phyloP scores from a whole-genome alignment of 108 stramenopile genomes.

The Asterionellopsis glacialis region DNA sequence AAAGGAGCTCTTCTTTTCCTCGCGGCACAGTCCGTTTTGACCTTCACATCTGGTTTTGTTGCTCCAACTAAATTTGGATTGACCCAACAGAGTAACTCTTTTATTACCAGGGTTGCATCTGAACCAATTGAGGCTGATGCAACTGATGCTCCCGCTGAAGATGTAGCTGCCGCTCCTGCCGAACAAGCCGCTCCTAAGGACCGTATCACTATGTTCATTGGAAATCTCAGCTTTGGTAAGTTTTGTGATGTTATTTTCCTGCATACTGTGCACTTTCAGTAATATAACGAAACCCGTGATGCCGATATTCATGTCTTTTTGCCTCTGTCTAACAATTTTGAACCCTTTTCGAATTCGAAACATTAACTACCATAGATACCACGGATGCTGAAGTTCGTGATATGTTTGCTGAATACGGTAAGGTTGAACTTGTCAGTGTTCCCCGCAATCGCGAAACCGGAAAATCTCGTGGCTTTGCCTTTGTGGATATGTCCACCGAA shows the following conservation, averaged over 20 bases:
- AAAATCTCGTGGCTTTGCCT: constrained; percentile 65
- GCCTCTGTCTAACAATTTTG: not conserved
- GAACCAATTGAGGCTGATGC: not conserved
- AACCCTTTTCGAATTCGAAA: not conserved
- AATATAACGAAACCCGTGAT: not conserved
- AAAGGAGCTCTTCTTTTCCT: too few species aligned
- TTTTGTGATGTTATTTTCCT: not conserved
- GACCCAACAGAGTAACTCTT: too few species aligned
- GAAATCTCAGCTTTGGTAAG: constrained; percentile 48
- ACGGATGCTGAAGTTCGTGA: constrained; percentile 38
- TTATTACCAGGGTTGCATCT: not conserved
- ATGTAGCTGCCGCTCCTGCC: not conserved
- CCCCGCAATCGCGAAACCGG: constrained; percentile 19
- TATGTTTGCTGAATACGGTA: constrained; percentile 39
- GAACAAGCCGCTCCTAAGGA: constrained; percentile 1
- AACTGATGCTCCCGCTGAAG: not conserved
- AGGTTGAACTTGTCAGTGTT: constrained; percentile 32
- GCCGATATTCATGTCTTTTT: not conserved
- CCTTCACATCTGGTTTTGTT: too few species aligned
- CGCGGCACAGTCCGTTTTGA: too few species aligned
- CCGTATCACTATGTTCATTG: constrained; percentile 31
- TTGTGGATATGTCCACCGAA: constrained; percentile 74
- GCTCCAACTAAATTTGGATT: too few species aligned
- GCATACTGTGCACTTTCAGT: not conserved
- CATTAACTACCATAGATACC: constrained; percentile 18